Base-by-base conservation (phyloP, 768 basidiomycete genomes). In the Phylloporus scabripes region DNA sequence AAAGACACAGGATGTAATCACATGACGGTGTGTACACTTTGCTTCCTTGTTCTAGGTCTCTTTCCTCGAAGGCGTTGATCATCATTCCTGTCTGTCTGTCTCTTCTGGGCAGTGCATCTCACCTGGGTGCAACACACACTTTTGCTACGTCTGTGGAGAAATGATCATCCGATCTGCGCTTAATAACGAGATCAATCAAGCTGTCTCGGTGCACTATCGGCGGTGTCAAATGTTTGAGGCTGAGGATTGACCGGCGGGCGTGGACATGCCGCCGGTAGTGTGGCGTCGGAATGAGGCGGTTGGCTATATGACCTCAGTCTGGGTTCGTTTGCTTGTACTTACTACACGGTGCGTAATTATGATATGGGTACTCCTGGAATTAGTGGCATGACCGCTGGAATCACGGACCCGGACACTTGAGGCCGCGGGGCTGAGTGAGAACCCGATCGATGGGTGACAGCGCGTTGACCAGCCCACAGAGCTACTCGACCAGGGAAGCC, bases 41-140 rank as follows among this genome's bases (percentile, higher is more conserved):
- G 32, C 20, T 18, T 36, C 12, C 29, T 31, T 12, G 29, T 31
- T 31, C 29, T 31, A 12, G 28, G 24, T 26, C 24, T 26, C 18
- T 15, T 15, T 4, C 17, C 9, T 20, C 18, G 26, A 31, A 14
- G 29, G 21, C 17, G 24, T 20, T 21, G 12, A 33, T 31, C 12
- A 12, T 31, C 29, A n/a, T n/a, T n/a, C n/a, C n/a, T n/a, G n/a
- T n/a, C n/a, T n/a, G n/a, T n/a, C n/a, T n/a, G n/a, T n/a, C 36
- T 26, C 18, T 51, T 31, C 29, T 12, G 29, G 47, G 23, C 48
- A 81, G 80, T 81, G 78, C 54, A 72, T 74, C 33, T 67, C 77
- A 1, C 78, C 79, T 2, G 78, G 74, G n/a, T 82, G 81, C 61
- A 80, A 81, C 53, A 72, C 74, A 54, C 79, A 81, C 52, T 81